These are phyloP conservation scores for Sphaceloma murrayae DNA, from an alignment of 2,329 filamentous ascomycete genomes.

Conservation along the genomic window DNA sequence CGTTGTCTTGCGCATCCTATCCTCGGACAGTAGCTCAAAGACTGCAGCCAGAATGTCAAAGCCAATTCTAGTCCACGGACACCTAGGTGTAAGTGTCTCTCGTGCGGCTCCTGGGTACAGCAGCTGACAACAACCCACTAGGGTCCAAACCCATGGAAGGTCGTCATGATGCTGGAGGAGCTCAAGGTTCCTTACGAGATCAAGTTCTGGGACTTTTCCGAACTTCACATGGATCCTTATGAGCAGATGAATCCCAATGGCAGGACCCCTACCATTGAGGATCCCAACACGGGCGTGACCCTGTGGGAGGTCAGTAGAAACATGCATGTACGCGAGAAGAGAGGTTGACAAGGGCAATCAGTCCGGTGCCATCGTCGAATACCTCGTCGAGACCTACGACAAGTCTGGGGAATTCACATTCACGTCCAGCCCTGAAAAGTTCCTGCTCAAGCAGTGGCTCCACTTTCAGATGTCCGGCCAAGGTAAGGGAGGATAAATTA, in stretches of 20 bases:
- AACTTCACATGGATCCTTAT: conserved; percentile 35
- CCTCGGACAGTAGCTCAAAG: too few relatives aligned
- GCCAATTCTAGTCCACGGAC: conserved; percentile 19
- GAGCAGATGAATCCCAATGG: conserved; percentile 35
- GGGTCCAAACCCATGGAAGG: conserved; percentile 37
- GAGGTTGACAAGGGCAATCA: conserved; percentile 9
- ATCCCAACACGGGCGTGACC: conserved; percentile 38
- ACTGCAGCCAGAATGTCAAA: conserved; percentile 18
- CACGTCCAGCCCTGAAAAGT: conserved; percentile 29
- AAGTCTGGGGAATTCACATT: conserved; percentile 35
- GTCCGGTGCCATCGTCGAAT: conserved; percentile 25
- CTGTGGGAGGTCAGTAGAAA: conserved; percentile 27
- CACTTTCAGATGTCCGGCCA: conserved; percentile 13
- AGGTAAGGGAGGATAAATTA: not conserved
- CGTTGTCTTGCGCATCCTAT: too few relatives aligned
- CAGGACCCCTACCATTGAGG: conserved; percentile 37
- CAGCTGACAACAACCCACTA: conserved; percentile 7
- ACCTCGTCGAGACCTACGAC: conserved; percentile 37
- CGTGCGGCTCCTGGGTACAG: too few relatives aligned
- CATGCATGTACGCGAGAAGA: not conserved
- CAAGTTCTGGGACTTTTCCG: conserved; percentile 29
- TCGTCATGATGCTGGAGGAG: conserved; percentile 38
- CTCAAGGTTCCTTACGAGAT: conserved; percentile 35
- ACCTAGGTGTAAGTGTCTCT: conserved; percentile 12
- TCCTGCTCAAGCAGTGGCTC: conserved; percentile 33